Evolutionary conservation across 305 asterid species (phyloP).

Genomic region (Rubia occidens): DNA sequence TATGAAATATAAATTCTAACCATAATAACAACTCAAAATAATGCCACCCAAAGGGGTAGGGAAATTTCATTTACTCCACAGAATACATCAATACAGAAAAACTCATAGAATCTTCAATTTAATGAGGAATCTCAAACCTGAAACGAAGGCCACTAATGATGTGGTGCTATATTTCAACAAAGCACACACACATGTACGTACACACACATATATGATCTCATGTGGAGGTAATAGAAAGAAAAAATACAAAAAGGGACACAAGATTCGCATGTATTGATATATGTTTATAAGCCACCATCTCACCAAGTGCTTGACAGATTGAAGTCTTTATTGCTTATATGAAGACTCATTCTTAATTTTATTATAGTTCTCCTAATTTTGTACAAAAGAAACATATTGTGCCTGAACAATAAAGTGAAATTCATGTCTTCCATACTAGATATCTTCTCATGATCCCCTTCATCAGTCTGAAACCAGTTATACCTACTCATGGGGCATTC

Average conservation of each 20-base stretch:
- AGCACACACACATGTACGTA: no score
- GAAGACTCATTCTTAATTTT: neutral
- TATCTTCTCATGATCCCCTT: constrained; percentile 29
- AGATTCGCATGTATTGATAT: neutral
- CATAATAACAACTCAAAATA: neutral
- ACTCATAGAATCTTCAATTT: neutral
- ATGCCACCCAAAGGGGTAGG: neutral
- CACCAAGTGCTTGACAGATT: neutral
- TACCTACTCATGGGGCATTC: constrained; percentile 84
- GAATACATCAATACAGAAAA: neutral
- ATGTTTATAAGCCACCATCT: neutral
- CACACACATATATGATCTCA: neutral
- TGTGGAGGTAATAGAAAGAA: neutral
- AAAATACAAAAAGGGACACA: neutral
- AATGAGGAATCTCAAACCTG: neutral
- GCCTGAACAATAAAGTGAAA: constrained; percentile 26
- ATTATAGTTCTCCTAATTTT: neutral
- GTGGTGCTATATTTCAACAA: neutral
- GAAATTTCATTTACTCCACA: neutral
- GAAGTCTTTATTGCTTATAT: neutral
- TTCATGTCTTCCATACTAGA: constrained; percentile 29
- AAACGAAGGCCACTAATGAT: neutral
- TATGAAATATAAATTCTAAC: neutral
- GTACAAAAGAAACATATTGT: neutral
- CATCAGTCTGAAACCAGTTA: constrained; percentile 54